Conservation (phyloP, 78 protist species). For the Emiliania huxleyi region DNA sequence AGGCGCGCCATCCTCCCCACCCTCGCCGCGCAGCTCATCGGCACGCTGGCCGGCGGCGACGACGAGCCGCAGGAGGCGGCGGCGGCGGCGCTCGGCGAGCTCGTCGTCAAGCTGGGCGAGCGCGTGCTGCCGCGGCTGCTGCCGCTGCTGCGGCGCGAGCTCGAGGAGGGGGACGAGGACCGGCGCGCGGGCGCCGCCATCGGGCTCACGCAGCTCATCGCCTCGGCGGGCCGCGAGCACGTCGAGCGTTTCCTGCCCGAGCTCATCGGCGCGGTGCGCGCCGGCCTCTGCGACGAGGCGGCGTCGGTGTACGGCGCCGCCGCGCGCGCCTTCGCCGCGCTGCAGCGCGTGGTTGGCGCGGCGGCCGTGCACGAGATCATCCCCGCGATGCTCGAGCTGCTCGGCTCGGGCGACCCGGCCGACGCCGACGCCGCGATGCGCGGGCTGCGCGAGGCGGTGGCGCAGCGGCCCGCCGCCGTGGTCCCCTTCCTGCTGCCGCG, state of each 20-base stretch:
- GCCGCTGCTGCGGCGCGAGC: slow-evolving; percentile 59
- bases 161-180: slow-evolving; percentile 34
- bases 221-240: slow-evolving; percentile 53
- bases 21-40: slow-evolving; percentile 71
- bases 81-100: slow-evolving; percentile 83
- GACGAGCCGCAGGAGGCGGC: slow-evolving; percentile 50
- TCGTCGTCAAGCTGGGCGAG: slow-evolving; percentile 81
- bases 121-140: slow-evolving; percentile 74
- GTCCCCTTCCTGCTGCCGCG: slow-evolving; percentile 42
- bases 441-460: slow-evolving; percentile 15
- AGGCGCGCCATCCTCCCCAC: background rate
- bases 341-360: background rate
- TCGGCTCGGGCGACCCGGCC: background rate
- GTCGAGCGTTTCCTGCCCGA: background rate
- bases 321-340: background rate
- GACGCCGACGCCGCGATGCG: background rate
- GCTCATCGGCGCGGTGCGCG: slow-evolving; percentile 67
- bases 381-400: slow-evolving; percentile 56
- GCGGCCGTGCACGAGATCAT: slow-evolving; percentile 57
- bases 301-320: background rate
- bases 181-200: slow-evolving; percentile 80
- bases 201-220: slow-evolving; percentile 83
- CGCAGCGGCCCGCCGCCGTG: slow-evolving; percentile 19
- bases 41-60: slow-evolving; percentile 52
- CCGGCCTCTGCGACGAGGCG: slow-evolving; percentile 76